Conservation (phyloP, 140 eudicot species). For the Bidens hawaiensis region DNA sequence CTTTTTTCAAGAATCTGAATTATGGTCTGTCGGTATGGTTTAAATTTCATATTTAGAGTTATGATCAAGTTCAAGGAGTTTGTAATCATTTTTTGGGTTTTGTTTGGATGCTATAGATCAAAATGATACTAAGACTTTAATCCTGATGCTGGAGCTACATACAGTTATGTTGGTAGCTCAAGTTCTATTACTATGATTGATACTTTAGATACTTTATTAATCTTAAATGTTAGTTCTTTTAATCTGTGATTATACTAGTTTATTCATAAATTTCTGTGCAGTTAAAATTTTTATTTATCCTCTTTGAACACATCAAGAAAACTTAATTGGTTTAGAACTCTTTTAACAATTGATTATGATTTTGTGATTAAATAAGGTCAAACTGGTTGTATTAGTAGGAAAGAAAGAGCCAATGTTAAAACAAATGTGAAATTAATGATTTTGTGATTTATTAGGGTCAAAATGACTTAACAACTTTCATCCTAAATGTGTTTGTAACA, state of each 20-base stretch:
- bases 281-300: neutral
- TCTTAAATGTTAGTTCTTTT: neutral
- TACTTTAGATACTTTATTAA: neutral
- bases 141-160: neutral
- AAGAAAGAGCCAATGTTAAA: neutral
- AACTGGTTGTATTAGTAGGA: neutral
- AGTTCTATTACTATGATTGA: neutral
- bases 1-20: neutral
- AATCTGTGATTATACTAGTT: neutral
- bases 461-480: neutral
- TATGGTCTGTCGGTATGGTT: neutral
- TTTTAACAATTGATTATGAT: neutral
- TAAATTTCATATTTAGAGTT: neutral
- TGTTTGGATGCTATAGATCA: neutral
- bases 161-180: neutral
- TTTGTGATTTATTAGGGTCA: neutral
- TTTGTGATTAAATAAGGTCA: neutral
- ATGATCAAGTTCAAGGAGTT: neutral
- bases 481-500: slow-evolving; percentile 4
- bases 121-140: too few relatives aligned
- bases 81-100: neutral
- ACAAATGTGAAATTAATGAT: slow-evolving; percentile 7
- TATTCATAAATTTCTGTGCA: neutral
- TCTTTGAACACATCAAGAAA: neutral
- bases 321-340: neutral